Conservation (phyloP, 1,139 yeast genomes). For the Kodamaea anthophila region DNA sequence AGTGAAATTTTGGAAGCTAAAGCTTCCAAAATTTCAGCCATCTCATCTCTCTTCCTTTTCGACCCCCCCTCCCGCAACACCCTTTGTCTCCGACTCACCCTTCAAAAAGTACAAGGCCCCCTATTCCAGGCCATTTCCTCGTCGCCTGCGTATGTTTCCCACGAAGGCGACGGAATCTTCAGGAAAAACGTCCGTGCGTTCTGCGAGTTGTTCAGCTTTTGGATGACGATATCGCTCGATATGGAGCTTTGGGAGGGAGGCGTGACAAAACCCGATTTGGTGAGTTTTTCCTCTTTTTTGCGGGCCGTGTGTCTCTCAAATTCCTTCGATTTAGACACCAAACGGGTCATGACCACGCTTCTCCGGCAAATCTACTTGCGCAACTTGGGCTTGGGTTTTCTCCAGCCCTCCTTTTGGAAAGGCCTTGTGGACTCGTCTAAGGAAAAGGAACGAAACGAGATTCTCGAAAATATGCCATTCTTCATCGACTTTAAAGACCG, state of each 20-base stretch:
- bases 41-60: slow-evolving; percentile 17
- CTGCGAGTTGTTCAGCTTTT: slow-evolving; percentile 52
- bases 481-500: slow-evolving; percentile 71
- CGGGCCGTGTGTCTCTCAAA: slow-evolving; percentile 47
- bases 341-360: slow-evolving; percentile 28
- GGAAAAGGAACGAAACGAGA: slow-evolving; percentile 35
- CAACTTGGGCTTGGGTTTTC: slow-evolving; percentile 58
- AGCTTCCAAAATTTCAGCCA: too few relatives aligned
- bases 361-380: slow-evolving; percentile 65
- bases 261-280: slow-evolving; percentile 42
- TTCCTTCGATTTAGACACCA: slow-evolving; percentile 31
- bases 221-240: slow-evolving; percentile 61
- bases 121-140: too few relatives aligned
- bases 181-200: slow-evolving; percentile 33
- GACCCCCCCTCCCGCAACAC: slow-evolving; percentile 26
- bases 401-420: slow-evolving; percentile 55
- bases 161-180: slow-evolving; percentile 14
- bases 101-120: too few relatives aligned
- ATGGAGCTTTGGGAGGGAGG: slow-evolving; percentile 46
- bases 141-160: too few relatives aligned
- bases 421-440: slow-evolving; percentile 30
- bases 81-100: slow-evolving; percentile 32
- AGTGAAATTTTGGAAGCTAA: too few relatives aligned
- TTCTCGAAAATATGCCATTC: slow-evolving; percentile 67
- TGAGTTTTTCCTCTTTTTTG: slow-evolving; percentile 42